phyloP scores from a whole-genome alignment of 129 eudicot genomes.

The Solidago caesia region DNA sequence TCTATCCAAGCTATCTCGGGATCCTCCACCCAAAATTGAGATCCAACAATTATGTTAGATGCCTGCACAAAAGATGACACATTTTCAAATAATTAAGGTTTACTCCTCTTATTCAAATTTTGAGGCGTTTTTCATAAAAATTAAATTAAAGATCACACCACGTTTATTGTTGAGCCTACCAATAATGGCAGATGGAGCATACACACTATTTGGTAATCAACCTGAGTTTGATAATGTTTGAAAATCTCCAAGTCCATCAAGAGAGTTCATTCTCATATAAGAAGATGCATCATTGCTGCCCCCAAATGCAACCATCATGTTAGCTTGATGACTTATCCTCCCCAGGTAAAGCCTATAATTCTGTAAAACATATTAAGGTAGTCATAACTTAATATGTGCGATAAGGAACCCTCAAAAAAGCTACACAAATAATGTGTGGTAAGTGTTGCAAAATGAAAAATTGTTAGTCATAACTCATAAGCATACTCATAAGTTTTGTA shows the following conservation, averaged over 20 bases:
- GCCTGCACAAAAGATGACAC: conserved; percentile 41
- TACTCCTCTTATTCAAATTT: no score
- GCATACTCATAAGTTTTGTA: no score
- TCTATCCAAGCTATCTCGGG: conserved; percentile 90
- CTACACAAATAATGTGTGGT: no score
- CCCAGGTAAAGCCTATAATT: conserved; percentile 79
- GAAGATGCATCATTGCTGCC: conserved; percentile 57
- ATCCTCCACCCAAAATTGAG: conserved; percentile 98
- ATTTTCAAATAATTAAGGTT: neutral
- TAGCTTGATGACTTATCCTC: conserved; percentile 86
- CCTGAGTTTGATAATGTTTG: conserved; percentile 50
- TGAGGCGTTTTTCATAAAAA: no score
- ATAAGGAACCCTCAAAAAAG: no score
- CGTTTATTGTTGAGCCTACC: conserved; percentile 70
- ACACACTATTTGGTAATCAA: conserved; percentile 42
- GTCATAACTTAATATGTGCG: conserved; percentile 10
- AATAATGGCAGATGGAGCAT: conserved; percentile 51
- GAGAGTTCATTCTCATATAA: conserved; percentile 52
- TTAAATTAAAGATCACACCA: conserved; percentile 46
- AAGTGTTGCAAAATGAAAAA: no score
- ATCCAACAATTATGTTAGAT: conserved; percentile 57
- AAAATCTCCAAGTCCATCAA: conserved; percentile 61
- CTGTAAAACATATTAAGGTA: conserved; percentile 41
- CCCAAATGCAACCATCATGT: conserved; percentile 73
- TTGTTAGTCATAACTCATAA: no score